Evolutionary conservation across 2,329 filamentous ascomycete species (phyloP), one percentile per base, ranked within the genome.

Genomic region (Exophiala phaeomuriformis): DNA sequence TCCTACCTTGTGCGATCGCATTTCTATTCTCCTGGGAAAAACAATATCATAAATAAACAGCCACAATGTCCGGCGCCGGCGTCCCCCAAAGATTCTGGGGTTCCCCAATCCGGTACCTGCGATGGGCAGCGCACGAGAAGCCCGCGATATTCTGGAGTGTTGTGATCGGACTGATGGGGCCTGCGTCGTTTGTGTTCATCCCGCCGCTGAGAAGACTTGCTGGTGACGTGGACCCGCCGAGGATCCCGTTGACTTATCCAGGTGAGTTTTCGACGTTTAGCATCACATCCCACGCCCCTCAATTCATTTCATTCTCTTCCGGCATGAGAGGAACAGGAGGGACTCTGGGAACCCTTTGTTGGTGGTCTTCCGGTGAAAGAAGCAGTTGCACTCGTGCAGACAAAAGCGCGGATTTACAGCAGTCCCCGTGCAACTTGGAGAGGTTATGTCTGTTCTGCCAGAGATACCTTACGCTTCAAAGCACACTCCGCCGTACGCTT

Each of bases 121-220:
- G 85, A 72, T 97, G 90, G 89, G 84, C 90, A 49, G 80, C 87
- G 47, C 85, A 89, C 74, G 85, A 93, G 72, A 87, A 86, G 71
- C 93, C 93, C 48, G 90, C 90, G 55, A 86, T 90, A 75, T 95
- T 96, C 79, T 97, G 83, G 80, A 89, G 88, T 64, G 75, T 88
- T 66, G 68, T 88, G 54, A 75, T 97, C 62, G 91, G 88, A 63
- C 75, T 72, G 60, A 65, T 82, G 51, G 90, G 90, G 7, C 93
- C 91, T 35, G 71, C 86, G 53, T 74, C 81, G 53, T 75, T 95
- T 59, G 70, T 85, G 55, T 76, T 79, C 52, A 84, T 88, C 1
- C 90, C 90, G 41, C 86, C 88, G 45, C 75, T 94, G 63, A 77
- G 90, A 69, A 73, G 76, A 58, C 77, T 75, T 60, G 71, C 95